Percentiles rank a stretch among this genome's conserved stretches.
Conservation (phyloP, 345 rosid genomes). For the Brassica carinata region DNA sequence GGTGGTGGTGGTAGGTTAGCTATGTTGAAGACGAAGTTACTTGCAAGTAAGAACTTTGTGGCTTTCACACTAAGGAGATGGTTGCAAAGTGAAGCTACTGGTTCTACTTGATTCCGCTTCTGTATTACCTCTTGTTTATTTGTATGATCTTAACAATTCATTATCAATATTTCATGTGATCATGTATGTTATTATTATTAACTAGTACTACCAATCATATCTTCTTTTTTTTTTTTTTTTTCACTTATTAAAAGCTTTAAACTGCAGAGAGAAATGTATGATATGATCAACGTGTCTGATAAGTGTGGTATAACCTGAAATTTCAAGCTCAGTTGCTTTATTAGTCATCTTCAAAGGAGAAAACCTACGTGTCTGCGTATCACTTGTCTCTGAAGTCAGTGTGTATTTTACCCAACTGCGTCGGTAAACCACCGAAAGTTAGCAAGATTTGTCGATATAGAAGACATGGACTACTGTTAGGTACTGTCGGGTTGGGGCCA, state of each 20-base stretch:
- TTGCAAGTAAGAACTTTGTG: not conserved
- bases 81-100: not conserved
- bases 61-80: not conserved
- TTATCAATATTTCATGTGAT: not conserved
- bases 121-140: not conserved
- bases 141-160: not conserved
- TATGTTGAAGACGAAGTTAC: not conserved
- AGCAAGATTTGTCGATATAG: too few relatives aligned
- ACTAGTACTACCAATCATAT: not conserved
- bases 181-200: not conserved
- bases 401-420: too few relatives aligned
- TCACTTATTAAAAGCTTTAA: not conserved
- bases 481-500: too few relatives aligned
- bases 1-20: conserved; percentile 5
- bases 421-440: too few relatives aligned
- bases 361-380: too few relatives aligned
- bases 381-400: too few relatives aligned
- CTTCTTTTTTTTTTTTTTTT: not conserved
- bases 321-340: too few relatives aligned
- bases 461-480: too few relatives aligned
- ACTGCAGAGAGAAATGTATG: too few relatives aligned
- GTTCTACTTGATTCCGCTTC: not conserved
- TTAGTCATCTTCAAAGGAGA: too few relatives aligned
- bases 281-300: too few relatives aligned
- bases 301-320: too few relatives aligned